Evolutionary conservation across 176 grass and related monocot species (phyloP).

Genomic region (Eragrostis nindensis): DNA sequence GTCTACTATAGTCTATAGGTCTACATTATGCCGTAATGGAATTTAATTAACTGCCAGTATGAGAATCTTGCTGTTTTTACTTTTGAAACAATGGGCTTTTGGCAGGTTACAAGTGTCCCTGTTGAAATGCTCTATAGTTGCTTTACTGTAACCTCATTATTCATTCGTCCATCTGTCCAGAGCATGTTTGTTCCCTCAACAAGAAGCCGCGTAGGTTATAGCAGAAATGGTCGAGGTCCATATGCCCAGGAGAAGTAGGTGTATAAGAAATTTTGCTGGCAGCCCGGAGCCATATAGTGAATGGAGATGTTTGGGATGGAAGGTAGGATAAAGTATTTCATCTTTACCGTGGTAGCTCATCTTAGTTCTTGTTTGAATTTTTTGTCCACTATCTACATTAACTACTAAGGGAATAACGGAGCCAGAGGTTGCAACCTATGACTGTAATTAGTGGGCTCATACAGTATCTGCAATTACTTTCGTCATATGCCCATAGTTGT

Average conservation of each 20-base stretch:
- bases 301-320: constrained; percentile 10
- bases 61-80: constrained; percentile 16
- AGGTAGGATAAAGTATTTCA: constrained; percentile 12
- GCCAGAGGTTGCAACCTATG: not conserved
- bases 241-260: constrained; percentile 43
- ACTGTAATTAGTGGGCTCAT: not conserved
- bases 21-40: constrained; percentile 5
- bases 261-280: constrained; percentile 12
- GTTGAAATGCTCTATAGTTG: constrained; percentile 8
- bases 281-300: not conserved
- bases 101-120: not conserved
- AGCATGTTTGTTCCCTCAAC: constrained; percentile 47
- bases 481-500: not conserved
- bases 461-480: not conserved
- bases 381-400: constrained; percentile 27
- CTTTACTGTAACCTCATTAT: constrained; percentile 34
- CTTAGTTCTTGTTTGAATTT: constrained; percentile 7
- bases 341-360: constrained; percentile 32
- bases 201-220: constrained; percentile 49
- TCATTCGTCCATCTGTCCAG: constrained; percentile 57
- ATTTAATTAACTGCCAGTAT: not conserved
- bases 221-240: constrained; percentile 45
- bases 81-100: constrained; percentile 8
- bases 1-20: not conserved
- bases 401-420: constrained; percentile 1